Percentiles rank a stretch among this genome's conserved stretches.
phyloP scores from a whole-genome alignment of 2,329 filamentous ascomycete species.

The Xylariaceae sp. region DNA sequence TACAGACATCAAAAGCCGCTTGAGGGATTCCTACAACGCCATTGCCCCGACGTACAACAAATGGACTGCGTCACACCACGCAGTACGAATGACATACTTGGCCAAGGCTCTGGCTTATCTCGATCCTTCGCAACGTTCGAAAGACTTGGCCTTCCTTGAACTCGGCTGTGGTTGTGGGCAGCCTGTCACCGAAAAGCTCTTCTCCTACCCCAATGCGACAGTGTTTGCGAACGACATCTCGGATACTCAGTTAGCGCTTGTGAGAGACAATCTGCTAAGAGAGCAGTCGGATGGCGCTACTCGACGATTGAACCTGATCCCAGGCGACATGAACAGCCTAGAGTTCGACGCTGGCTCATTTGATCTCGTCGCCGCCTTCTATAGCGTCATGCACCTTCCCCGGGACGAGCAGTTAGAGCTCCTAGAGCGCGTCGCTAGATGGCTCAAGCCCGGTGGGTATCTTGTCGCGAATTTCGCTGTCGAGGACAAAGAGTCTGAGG shows the following conservation, averaged over 20 bases:
- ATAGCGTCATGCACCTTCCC: slow-evolving; percentile 53
- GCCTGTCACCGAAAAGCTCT: slow-evolving; percentile 34
- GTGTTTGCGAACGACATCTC: slow-evolving; percentile 42
- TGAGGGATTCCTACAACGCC: slow-evolving; percentile 37
- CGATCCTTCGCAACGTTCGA: not conserved
- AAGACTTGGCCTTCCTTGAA: slow-evolving; percentile 32
- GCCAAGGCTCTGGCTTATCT: slow-evolving; percentile 30
- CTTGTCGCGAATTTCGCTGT: slow-evolving; percentile 46
- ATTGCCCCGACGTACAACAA: slow-evolving; percentile 38
- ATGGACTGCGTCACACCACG: slow-evolving; percentile 34
- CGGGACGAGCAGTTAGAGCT: slow-evolving; percentile 45
- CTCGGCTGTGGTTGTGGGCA: slow-evolving; percentile 40
- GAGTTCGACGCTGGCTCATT: slow-evolving; percentile 33
- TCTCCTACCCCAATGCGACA: slow-evolving; percentile 21
- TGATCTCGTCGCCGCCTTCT: slow-evolving; percentile 49
- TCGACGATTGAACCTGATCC: slow-evolving; percentile 25
- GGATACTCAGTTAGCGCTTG: slow-evolving; percentile 34
- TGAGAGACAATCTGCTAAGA: slow-evolving; percentile 21
- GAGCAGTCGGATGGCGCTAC: not conserved
- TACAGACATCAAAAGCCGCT: slow-evolving; percentile 34
- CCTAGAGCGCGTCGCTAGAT: slow-evolving; percentile 39
- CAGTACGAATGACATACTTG: slow-evolving; percentile 33
- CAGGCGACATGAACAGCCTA: slow-evolving; percentile 39
- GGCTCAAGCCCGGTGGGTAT: slow-evolving; percentile 49
- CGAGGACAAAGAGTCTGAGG: slow-evolving; percentile 24